Evolutionary conservation across 352 stramenopile genomes (phyloP), one percentile per base, ranked within the genome.

Genomic region (Phytophthora citricola): DNA sequence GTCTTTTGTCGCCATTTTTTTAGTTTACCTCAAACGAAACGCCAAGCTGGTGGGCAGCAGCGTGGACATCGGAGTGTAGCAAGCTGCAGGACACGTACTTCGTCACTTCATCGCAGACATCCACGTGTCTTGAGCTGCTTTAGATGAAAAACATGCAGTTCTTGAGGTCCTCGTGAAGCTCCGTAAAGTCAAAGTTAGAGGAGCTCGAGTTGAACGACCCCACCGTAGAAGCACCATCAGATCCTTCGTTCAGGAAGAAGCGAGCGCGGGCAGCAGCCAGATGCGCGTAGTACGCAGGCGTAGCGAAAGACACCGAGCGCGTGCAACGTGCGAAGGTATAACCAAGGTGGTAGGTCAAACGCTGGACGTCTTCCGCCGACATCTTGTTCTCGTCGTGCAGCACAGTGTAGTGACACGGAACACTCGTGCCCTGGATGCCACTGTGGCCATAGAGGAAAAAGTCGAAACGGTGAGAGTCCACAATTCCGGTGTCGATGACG

Each of bases 381-480:
- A 90, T 79, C 20, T 78, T 76, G 61, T 87, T 92, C 60, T 94
- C 84, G 50, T 95, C 89, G 27, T 91, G 68, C 27, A 97, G 58
- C 31, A 97, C 89, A 40, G 90, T 80, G 74, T 97, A 97, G 70
- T 97, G 89, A 29, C 85, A 87, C 2, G 89, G 89, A 17, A 85
- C 79, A 53, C 82, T 94, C n/a, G 89, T 97, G 17, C 89, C 89
- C 58, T 93, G 83, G 31, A 96, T 68, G 3, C 88, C 88, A 22
- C 71, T 83, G 72, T 97, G 90, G 61, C 84, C 90, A 70, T 91
- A 92, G 43, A 97, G 43, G 73, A 93, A 97, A 52, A 96, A 96
- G 66, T 97, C 90, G 56, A 89, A 90, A 44, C 93, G 85, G 27
- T 83, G 78, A 4, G 88, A 88, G 69, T 97, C 84, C 55, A 89